Evolutionary conservation across 1,284 basidiomycete species (phyloP).

Genomic region (Wolfiporia cocos): DNA sequence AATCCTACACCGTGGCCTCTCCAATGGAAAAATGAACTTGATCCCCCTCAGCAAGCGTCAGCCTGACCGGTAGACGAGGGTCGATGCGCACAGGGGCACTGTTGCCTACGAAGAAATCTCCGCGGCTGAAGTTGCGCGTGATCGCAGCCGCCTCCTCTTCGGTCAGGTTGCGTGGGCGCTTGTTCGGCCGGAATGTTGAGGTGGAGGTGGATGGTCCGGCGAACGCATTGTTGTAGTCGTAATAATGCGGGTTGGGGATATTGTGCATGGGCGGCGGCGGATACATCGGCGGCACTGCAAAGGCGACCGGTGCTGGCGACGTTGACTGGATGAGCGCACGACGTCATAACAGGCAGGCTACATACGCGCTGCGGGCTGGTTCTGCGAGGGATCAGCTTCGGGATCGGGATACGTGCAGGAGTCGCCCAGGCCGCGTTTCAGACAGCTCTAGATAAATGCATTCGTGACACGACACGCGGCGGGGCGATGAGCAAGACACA

Average conservation of each 20-base stretch:
- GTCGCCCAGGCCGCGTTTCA: conserved; percentile 66
- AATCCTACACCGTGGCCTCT: conserved; percentile 33
- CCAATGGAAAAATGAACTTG: conserved; percentile 75
- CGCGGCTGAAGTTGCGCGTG: conserved; percentile 69
- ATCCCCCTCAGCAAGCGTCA: conserved; percentile 73
- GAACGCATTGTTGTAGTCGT: conserved; percentile 61
- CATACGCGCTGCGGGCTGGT: conserved; percentile 39
- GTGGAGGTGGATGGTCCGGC: conserved; percentile 60
- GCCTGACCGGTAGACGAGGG: conserved; percentile 64
- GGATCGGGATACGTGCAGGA: conserved; percentile 73
- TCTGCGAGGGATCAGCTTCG: conserved; percentile 46
- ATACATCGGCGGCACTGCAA: conserved; percentile 19
- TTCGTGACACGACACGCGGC: no score
- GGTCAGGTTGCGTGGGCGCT: conserved; percentile 68
- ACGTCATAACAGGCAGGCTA: not conserved
- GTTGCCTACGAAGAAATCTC: conserved; percentile 72
- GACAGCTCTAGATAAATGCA: conserved; percentile 47
- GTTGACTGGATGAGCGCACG: not conserved
- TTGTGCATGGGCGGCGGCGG: conserved; percentile 28
- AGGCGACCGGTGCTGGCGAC: conserved; percentile 10
- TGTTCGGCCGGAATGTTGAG: conserved; percentile 70
- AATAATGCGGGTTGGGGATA: conserved; percentile 65
- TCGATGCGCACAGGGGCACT: conserved; percentile 76
- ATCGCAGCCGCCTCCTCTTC: conserved; percentile 77
- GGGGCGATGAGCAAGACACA: not conserved